Evolutionary conservation across 2,329 filamentous ascomycete species (phyloP), one percentile per base, ranked within the genome.

Genomic region (Xylariaceae sp.): DNA sequence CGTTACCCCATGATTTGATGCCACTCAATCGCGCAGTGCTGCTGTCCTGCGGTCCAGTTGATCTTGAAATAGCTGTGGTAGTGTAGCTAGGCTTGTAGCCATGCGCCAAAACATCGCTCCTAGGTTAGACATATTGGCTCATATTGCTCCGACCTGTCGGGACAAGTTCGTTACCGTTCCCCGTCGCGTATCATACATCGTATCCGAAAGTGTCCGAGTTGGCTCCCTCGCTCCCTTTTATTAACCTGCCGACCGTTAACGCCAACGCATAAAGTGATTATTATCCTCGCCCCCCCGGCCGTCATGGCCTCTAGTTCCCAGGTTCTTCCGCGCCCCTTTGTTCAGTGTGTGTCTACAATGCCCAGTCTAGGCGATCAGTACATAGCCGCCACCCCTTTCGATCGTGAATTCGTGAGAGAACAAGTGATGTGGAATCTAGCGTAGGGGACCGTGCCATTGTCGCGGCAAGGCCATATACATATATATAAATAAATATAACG

Each of bases 171-270:
- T 55, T 50, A 49, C 47, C 48, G 42, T 53, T 48, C 26, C 46
- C 32, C 52, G 18, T 41, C 36, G 44, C 47, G 58, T 56, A 56
- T 60, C 56, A 51, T 60, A 60, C 58, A 60, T 54, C 56, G 26
- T 58, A 54, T 58, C 47, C 47, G 47, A 51, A 60, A 53, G 56
- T 51, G 55, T 22, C 36, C 36, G n/a, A 41, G 49, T 51, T 46
- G 49, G 50, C 48, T 30, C 16, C 52, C 51, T 43, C 13, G 19
- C 18, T 55, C 42, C 41, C 48, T 55, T 59, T 57, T 55, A 46
- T 50, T 44, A 39, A 48, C 46, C 45, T 47, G 34, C 57, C 57
- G 21, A n/a, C n/a, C n/a, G n/a, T n/a, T 49, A 58, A 58, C 57
- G 57, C 57, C 57, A 44, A 57, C 55, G 55, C 57, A 60, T 46